phyloP scores from a whole-genome alignment of 768 basidiomycete genomes.

The Trametes punicea region DNA sequence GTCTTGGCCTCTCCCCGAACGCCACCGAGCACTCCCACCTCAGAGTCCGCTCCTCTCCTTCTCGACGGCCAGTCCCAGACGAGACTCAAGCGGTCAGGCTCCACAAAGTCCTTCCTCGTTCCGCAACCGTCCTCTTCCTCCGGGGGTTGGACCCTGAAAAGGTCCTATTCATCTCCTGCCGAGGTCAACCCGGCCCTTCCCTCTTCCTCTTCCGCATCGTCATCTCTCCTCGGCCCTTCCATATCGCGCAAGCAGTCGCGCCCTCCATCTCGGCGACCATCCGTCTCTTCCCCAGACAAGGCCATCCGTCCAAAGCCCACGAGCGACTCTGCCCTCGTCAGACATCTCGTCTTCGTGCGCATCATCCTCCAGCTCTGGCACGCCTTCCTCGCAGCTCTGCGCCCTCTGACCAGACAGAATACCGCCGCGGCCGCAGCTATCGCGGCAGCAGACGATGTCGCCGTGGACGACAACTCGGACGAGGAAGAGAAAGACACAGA shows the following conservation, averaged over 20 bases:
- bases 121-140: conserved; percentile 32
- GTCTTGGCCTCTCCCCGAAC: conserved; percentile 59
- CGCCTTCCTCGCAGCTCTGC: conserved; percentile 59
- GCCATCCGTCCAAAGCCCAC: conserved; percentile 17
- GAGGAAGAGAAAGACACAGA: conserved; percentile 35
- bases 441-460: conserved; percentile 21
- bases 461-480: conserved; percentile 30
- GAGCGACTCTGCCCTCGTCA: conserved; percentile 20
- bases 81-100: conserved; percentile 50
- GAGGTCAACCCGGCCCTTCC: conserved; percentile 33
- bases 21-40: conserved; percentile 54
- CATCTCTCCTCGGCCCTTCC: conserved; percentile 13
- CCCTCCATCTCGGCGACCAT: conserved; percentile 24
- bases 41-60: conserved; percentile 34
- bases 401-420: conserved; percentile 35
- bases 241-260: conserved; percentile 12
- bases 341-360: conserved; percentile 69
- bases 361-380: conserved; percentile 69
- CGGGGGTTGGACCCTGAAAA: conserved; percentile 40
- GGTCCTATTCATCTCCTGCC: conserved; percentile 64
- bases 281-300: conserved; percentile 27
- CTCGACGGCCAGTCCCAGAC: conserved; percentile 20
- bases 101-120: conserved; percentile 50
- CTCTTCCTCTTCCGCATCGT: conserved; percentile 7
- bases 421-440: conserved; percentile 20